Conservation (phyloP, 345 rosid genomes). For the Pistacia atlantica region DNA sequence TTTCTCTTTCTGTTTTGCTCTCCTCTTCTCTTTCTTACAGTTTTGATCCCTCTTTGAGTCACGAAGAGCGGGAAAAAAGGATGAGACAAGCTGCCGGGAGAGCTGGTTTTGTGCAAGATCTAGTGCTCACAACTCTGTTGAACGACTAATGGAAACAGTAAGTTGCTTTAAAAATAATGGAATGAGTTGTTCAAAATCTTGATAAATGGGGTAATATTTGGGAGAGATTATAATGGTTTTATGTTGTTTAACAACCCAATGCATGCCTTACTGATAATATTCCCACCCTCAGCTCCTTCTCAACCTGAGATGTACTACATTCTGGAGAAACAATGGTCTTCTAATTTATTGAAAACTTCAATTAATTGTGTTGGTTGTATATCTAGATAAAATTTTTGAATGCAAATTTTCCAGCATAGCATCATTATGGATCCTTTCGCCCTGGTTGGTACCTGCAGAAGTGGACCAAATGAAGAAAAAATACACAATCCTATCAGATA, state of each 20-base stretch:
- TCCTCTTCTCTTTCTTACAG: constrained; percentile 28
- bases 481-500: not conserved
- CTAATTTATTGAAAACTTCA: constrained; percentile 17
- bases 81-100: constrained; percentile 55
- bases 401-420: constrained; percentile 16
- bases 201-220: constrained; percentile 18
- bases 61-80: constrained; percentile 57
- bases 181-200: constrained; percentile 18
- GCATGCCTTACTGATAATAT: constrained; percentile 13
- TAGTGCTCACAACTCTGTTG: constrained; percentile 46
- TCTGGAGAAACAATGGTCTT: constrained; percentile 23
- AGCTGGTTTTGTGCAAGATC: constrained; percentile 56
- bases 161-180: constrained; percentile 32
- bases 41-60: constrained; percentile 59
- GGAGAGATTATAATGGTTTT: constrained; percentile 19
- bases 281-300: constrained; percentile 13
- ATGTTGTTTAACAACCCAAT: constrained; percentile 1
- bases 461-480: not conserved
- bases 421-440: not conserved
- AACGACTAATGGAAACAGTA: constrained; percentile 30
- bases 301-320: constrained; percentile 21
- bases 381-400: not conserved
- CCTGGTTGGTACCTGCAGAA: not conserved
- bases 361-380: constrained; percentile 8
- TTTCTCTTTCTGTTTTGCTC: not conserved